Evolutionary conservation across 495 filamentous ascomycete genomes (phyloP), one percentile per base, ranked within the genome.

Genomic region (Bathelium albidoporum): DNA sequence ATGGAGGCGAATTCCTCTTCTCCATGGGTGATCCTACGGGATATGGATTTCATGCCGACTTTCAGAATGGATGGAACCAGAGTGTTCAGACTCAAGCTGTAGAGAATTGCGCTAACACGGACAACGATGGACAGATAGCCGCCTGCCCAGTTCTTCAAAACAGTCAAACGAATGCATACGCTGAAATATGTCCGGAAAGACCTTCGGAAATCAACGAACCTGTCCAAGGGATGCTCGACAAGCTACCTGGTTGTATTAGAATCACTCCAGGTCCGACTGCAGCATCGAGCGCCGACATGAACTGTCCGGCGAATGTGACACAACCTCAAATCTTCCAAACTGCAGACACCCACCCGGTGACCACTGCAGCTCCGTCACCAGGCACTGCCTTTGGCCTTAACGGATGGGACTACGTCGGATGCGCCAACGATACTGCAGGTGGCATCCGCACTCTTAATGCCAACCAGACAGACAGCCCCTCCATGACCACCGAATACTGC

Each of bases 41-140:
- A 39, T 71, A 64, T 53, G 69, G 69, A 18, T 71, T 71, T 39
- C 67, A 71, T 49, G 69, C 58, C 14, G 69, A 71, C 39, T 71
- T 71, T 62, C 62, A 62, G 11, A 71, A 71, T 44, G 69, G 69
- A 49, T 71, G 69, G 69, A 65, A 69, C 20, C 44, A 31, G 59
- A 61, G 18, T 16, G 67, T 71, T 9, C 63, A 63, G 26, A 58
- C 64, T 7, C 44, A 65, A 18, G 66, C 69, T 1, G 41, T 66
- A 0, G 55, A 61, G 11, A 59, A 64, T 16, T 69, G 69, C 58
- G 34, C 65, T 20, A 53, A 29, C 32, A 24, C 59, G 16, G 60
- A 64, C 31, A 59, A 64, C 28, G 31, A 32, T 44, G 66, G 69
- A 29, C 44, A 61, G n/a, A 64, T 69, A 20, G 31, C 53, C 12